A percentile compares a stretch with the other conserved stretches of the same genome.
phyloP scores from a whole-genome alignment of 2,329 filamentous ascomycete genomes.

The Rhynchosporium secalis region DNA sequence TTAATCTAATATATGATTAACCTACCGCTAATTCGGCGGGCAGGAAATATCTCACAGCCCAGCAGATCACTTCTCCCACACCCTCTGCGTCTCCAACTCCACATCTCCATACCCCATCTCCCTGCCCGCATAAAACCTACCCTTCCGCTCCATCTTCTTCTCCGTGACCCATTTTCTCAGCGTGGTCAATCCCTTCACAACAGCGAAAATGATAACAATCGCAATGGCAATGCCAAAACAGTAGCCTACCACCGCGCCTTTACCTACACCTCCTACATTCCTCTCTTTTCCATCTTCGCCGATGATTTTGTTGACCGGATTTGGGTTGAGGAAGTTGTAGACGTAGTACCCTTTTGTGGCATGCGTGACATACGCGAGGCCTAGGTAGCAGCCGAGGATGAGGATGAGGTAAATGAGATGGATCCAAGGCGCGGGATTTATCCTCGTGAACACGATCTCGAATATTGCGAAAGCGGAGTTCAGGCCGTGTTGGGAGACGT shows the following conservation, averaged over 20 bases:
- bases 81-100: constrained; percentile 32
- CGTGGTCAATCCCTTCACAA: constrained; percentile 23
- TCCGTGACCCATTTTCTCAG: constrained; percentile 42
- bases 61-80: constrained; percentile 28
- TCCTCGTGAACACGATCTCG: constrained; percentile 70
- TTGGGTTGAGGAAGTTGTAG: constrained; percentile 74
- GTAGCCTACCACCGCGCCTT: constrained; percentile 31
- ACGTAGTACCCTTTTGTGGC: constrained; percentile 72
- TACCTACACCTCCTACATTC: constrained; percentile 25
- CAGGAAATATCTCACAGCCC: not conserved
- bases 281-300: constrained; percentile 19
- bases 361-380: constrained; percentile 71
- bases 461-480: constrained; percentile 75
- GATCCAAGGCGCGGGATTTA: constrained; percentile 60
- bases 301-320: constrained; percentile 10
- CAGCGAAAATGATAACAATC: constrained; percentile 33
- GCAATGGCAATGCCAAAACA: constrained; percentile 35
- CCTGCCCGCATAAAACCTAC: constrained; percentile 41
- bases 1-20: too few relatives aligned
- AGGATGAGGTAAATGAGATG: constrained; percentile 68
- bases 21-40: too few relatives aligned
- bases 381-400: constrained; percentile 71
- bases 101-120: constrained; percentile 29
- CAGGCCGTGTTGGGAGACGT: constrained; percentile 72
- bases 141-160: constrained; percentile 44